Evolutionary conservation across 2,329 filamentous ascomycete genomes (phyloP).

Genomic region (Exophiala xenobiotica): DNA sequence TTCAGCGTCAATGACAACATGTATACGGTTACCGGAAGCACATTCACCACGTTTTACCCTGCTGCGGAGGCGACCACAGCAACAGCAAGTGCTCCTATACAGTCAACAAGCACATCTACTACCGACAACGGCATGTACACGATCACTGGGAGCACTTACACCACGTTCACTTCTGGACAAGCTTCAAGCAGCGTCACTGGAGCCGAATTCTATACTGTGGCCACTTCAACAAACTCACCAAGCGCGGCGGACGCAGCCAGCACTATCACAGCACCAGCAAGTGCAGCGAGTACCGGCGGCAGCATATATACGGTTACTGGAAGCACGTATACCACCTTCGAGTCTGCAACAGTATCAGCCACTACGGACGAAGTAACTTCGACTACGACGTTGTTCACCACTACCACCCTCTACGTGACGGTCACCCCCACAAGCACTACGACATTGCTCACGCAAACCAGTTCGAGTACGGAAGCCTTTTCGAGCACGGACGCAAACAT

Average conservation of each 20-base stretch:
- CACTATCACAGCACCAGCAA: slow-evolving; percentile 1
- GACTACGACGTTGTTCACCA: neutral
- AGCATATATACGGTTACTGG: slow-evolving; percentile 3
- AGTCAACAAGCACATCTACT: neutral
- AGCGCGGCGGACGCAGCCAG: neutral
- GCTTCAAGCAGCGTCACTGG: neutral
- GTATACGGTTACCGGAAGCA: slow-evolving; percentile 12
- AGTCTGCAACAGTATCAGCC: neutral
- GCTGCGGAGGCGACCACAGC: neutral
- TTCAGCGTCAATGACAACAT: slow-evolving; percentile 1
- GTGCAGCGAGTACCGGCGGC: neutral
- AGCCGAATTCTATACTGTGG: neutral
- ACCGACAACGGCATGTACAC: neutral
- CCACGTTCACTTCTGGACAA: slow-evolving; percentile 1
- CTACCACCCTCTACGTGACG: neutral
- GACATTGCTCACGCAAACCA: neutral
- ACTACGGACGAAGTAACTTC: neutral
- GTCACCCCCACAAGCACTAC: neutral
- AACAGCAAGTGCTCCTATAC: neutral
- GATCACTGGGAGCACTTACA: slow-evolving; percentile 4
- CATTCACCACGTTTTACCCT: slow-evolving; percentile 13
- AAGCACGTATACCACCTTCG: slow-evolving; percentile 5
- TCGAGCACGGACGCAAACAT: neutral
- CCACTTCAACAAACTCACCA: neutral
- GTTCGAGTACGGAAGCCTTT: neutral